Evolutionary conservation across 2,329 filamentous ascomycete genomes (phyloP).

Genomic region (Venturia oleaginea): DNA sequence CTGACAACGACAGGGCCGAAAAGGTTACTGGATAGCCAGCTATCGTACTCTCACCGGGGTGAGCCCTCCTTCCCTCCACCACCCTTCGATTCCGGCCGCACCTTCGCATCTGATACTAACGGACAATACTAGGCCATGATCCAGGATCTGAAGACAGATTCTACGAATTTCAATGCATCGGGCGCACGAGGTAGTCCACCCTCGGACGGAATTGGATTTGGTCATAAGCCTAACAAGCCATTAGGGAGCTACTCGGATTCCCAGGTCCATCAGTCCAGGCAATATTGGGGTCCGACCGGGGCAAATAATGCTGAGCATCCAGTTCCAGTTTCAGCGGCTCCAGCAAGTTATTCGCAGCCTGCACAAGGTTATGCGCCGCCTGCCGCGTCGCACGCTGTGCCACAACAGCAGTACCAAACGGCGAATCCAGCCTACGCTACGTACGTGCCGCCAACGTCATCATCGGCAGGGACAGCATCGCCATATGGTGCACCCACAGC

Average conservation of each 20-base stretch:
- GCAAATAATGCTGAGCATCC: too few relatives aligned
- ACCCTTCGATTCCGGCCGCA: background rate
- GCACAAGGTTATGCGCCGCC: slow-evolving; percentile 6
- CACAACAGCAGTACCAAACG: background rate
- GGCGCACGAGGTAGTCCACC: slow-evolving; percentile 39
- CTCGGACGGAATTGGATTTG: slow-evolving; percentile 25
- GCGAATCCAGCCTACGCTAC: background rate
- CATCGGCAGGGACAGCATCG: too few relatives aligned
- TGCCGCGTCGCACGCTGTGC: too few relatives aligned
- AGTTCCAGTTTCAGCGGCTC: too few relatives aligned
- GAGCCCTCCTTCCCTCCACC: slow-evolving; percentile 19
- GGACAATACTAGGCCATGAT: slow-evolving; percentile 38
- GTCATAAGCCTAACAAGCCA: slow-evolving; percentile 36
- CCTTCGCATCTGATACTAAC: background rate
- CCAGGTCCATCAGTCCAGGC: slow-evolving; percentile 33
- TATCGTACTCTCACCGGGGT: slow-evolving; percentile 43
- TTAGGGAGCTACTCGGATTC: slow-evolving; percentile 37
- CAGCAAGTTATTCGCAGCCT: too few relatives aligned
- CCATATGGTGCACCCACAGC: too few relatives aligned
- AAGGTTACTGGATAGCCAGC: slow-evolving; percentile 43
- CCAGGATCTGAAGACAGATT: slow-evolving; percentile 39
- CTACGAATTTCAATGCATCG: slow-evolving; percentile 33
- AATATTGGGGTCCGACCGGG: slow-evolving; percentile 30
- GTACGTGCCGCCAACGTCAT: too few relatives aligned
- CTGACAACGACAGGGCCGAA: too few relatives aligned